A percentile compares a stretch with the other conserved stretches of the same genome.
These are phyloP conservation scores for Toxoplasma gondii DNA, from an alignment of 169 alveolate species.

Conservation along the genomic window DNA sequence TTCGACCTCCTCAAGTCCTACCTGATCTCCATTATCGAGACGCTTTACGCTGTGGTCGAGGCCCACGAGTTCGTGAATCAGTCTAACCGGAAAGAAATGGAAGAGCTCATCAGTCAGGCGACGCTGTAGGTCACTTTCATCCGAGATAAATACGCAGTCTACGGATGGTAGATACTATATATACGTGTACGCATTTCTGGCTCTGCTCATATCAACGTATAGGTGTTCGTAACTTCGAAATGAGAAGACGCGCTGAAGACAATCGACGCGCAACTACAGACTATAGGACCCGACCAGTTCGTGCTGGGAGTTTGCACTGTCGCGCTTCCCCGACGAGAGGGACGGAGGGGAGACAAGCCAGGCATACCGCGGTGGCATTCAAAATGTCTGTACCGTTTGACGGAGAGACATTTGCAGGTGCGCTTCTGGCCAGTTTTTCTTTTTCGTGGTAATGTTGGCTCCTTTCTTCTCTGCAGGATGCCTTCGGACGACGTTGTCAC, in stretches of 20 bases:
- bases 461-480: background rate
- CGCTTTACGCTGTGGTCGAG: constrained; percentile 4
- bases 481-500: background rate
- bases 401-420: too few species aligned
- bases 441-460: background rate
- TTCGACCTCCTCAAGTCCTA: background rate
- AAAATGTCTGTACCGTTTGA: too few species aligned
- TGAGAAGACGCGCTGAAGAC: too few species aligned
- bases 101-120: background rate
- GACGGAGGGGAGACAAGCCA: too few species aligned
- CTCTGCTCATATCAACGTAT: too few species aligned
- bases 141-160: background rate
- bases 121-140: background rate
- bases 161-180: background rate
- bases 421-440: background rate
- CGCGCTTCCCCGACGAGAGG: too few species aligned
- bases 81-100: background rate
- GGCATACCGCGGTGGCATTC: too few species aligned
- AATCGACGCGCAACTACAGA: too few species aligned
- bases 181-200: too few species aligned
- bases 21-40: background rate
- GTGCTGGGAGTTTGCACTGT: too few species aligned
- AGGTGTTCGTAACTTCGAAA: too few species aligned
- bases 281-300: too few species aligned
- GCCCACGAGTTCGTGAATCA: constrained; percentile 16